These are phyloP conservation scores for Tremella mesenterica DNA, from an alignment of 768 basidiomycete species.

Conservation along the genomic window DNA sequence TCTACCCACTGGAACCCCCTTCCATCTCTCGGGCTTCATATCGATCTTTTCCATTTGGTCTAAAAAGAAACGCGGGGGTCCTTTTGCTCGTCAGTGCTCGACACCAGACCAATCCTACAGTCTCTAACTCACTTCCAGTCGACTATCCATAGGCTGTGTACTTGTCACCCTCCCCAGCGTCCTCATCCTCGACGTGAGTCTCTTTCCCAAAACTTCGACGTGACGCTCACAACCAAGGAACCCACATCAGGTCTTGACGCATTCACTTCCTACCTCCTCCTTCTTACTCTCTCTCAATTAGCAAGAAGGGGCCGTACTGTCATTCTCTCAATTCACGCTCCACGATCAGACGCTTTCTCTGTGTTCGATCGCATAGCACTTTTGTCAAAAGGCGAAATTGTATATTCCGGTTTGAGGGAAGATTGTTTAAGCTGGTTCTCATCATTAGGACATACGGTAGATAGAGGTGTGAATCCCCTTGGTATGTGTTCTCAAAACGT, in stretches of 20 bases:
- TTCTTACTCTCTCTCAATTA: constrained; percentile 36
- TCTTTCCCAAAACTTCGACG: background rate
- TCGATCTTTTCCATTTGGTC: too few relatives aligned
- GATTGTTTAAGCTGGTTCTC: constrained; percentile 46
- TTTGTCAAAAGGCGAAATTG: constrained; percentile 51
- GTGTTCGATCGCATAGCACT: constrained; percentile 58
- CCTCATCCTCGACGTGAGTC: constrained; percentile 53
- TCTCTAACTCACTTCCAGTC: constrained; percentile 18
- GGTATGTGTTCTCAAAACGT: constrained; percentile 20
- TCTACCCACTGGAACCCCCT: too few relatives aligned
- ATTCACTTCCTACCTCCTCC: constrained; percentile 41
- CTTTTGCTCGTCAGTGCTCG: too few relatives aligned
- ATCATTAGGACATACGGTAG: constrained; percentile 37
- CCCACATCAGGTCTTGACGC: constrained; percentile 38
- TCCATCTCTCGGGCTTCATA: too few relatives aligned
- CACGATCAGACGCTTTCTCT: constrained; percentile 54
- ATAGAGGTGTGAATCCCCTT: constrained; percentile 48
- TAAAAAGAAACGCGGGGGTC: too few relatives aligned
- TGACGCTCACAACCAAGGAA: constrained; percentile 9
- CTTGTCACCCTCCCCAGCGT: constrained; percentile 57
- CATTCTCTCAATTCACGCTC: constrained; percentile 62
- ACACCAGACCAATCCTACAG: too few relatives aligned
- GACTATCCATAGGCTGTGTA: constrained; percentile 52
- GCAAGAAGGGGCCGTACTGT: constrained; percentile 47
- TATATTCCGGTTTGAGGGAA: constrained; percentile 47